Conservation (phyloP, 192 early-diverging fungal genomes). For the Rhizoclosmatium globosum region DNA sequence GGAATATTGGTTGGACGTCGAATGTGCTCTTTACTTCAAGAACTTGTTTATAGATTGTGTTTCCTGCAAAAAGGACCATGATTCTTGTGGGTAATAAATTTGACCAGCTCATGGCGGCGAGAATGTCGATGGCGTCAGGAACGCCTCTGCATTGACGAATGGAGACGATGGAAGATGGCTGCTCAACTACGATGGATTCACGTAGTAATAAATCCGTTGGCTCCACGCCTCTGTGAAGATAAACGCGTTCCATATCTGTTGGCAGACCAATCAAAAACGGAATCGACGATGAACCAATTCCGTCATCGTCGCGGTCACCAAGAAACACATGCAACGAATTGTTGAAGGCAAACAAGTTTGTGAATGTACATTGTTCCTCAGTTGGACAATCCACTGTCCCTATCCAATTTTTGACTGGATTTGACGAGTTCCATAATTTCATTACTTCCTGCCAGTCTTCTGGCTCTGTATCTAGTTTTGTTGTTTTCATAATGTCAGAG, state of each 20-base stretch:
- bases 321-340: constrained; percentile 17
- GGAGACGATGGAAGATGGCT: background rate
- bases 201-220: constrained; percentile 5
- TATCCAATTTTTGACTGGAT: background rate
- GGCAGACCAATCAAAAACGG: background rate
- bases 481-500: background rate
- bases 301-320: background rate
- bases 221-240: constrained; percentile 15
- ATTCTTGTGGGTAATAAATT: no score
- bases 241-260: background rate
- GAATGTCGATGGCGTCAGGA: no score
- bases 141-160: background rate
- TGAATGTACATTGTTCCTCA: background rate
- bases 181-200: background rate
- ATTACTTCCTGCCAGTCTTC: no score
- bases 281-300: background rate
- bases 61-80: no score
- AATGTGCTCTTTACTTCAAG: no score
- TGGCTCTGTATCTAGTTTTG: no score
- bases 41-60: no score
- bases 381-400: background rate
- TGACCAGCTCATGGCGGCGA: no score
- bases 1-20: no score
- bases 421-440: no score
- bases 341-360: constrained; percentile 24